Evolutionary conservation across 768 basidiomycete genomes (phyloP), one percentile per base, ranked within the genome.

Genomic region (Paxillus ammoniavirescens): DNA sequence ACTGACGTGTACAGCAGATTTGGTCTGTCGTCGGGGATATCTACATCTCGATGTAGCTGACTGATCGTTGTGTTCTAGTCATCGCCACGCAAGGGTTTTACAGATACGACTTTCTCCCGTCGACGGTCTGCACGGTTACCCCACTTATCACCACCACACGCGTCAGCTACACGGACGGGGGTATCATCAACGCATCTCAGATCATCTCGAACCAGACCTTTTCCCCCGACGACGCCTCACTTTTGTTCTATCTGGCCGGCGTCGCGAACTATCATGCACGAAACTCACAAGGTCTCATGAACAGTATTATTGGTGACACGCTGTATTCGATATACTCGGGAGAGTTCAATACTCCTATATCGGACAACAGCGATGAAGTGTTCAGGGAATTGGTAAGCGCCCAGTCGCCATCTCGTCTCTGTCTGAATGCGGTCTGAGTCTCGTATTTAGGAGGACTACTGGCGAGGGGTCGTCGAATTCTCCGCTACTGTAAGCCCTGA

Each of bases 401-500:
- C 8, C 10, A 10, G 2, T 9, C 13, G 5, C 8, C 0, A 26
- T 26, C 26, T 28, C 10, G 31, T 33, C 7, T 26, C 26, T 33
- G 31, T 10, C 9, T 33, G 31, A 33, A 10, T 33, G 31, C 8
- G 12, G 31, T 33, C 31, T 12, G 12, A 33, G 17, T 14, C 15
- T 33, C 5, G n/a, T 4, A 15, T 31, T 17, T 15, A 63, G 62
- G 61, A 55, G 42, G 42, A 50, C 6, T 63, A 57, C 23, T 63
- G 58, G 61, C 48, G 43, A 1, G 61, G 61, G 18, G 51, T 63
- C 12, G 33, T 56, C 8, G 62, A 63, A 12, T 63, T 60, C 33
- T 43, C 54, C 21, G 61, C 54, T 21, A 62, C 61, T 6, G 61
- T 56, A 30, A 28, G 47, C n/a, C 15, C 23, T 10, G 61, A 28